Evolutionary conservation across 2,329 filamentous ascomycete genomes (phyloP).

Genomic region (Periconia digitata): DNA sequence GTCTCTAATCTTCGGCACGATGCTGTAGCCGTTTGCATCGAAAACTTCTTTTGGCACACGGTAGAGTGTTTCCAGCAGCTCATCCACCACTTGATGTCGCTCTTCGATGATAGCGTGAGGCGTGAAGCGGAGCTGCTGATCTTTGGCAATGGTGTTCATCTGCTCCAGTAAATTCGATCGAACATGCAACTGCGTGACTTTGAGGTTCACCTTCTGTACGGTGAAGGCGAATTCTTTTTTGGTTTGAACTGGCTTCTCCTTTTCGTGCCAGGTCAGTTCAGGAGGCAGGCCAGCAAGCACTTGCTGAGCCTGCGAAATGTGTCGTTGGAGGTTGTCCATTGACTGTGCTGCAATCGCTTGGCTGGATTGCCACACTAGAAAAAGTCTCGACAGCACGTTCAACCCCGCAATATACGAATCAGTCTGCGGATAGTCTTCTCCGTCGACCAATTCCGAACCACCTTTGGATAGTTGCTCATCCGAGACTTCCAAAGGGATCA

Average conservation of each 20-base stretch:
- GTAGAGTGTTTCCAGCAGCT: conserved; percentile 19
- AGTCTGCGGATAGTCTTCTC: not conserved
- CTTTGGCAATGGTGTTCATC: conserved; percentile 18
- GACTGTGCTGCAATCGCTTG: conserved; percentile 14
- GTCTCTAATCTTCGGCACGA: conserved; percentile 22
- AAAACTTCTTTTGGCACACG: conserved; percentile 21
- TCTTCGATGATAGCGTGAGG: conserved; percentile 19
- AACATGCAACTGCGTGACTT: conserved; percentile 24
- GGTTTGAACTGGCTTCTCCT: conserved; percentile 2
- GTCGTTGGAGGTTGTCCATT: conserved; percentile 17
- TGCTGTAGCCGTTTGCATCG: conserved; percentile 24
- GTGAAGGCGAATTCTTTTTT: conserved; percentile 17
- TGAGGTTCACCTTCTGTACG: conserved; percentile 24
- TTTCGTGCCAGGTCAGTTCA: conserved; percentile 13
- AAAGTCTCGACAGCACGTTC: conserved; percentile 20
- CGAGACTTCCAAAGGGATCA: conserved; percentile 16
- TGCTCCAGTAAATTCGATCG: conserved; percentile 23
- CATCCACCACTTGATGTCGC: conserved; percentile 18
- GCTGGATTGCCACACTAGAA: conserved; percentile 23
- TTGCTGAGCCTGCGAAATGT: conserved; percentile 16
- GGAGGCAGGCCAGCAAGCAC: conserved; percentile 13
- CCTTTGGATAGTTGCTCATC: conserved; percentile 12
- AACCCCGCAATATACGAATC: conserved; percentile 19
- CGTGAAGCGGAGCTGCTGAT: conserved; percentile 13
- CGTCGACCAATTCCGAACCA: no score